phyloP scores from a whole-genome alignment of 1,284 basidiomycete species.

The Ustilago sp. region DNA sequence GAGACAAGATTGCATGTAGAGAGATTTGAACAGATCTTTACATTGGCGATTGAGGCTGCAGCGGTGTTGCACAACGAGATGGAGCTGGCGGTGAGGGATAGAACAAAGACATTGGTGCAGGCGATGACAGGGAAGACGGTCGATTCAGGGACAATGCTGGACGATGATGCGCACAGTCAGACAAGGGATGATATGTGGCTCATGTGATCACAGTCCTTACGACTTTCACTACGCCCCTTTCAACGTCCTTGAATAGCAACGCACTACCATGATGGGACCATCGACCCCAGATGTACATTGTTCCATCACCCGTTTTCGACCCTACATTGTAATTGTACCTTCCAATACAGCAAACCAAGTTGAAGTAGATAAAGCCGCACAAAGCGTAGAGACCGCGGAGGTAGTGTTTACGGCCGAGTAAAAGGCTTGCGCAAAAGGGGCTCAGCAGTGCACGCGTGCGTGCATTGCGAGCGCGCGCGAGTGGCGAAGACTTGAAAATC shows the following conservation, averaged over 20 bases:
- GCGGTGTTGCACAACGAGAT: conserved; percentile 86
- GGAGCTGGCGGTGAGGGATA: conserved; percentile 78
- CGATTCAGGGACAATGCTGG: conserved; percentile 15
- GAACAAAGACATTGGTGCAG: conserved; percentile 77
- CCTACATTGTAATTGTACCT: conserved; percentile 14
- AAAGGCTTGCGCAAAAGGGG: too few relatives aligned
- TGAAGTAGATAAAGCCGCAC: too few relatives aligned
- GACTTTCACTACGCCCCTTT: too few relatives aligned
- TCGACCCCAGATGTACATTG: too few relatives aligned
- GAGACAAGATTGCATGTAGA: conserved; percentile 94
- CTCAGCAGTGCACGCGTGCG: too few relatives aligned
- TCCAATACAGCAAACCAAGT: neutral
- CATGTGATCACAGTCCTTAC: conserved; percentile 6
- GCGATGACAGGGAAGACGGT: conserved; percentile 51
- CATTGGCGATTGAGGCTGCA: conserved; percentile 81
- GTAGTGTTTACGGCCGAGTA: too few relatives aligned
- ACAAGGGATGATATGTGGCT: conserved; percentile 33
- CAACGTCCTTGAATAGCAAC: too few relatives aligned
- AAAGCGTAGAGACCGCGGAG: too few relatives aligned
- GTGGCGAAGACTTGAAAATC: too few relatives aligned
- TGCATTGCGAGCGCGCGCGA: too few relatives aligned
- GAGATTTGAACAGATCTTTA: conserved; percentile 88
- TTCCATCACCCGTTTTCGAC: neutral
- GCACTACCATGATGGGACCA: neutral
- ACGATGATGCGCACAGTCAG: conserved; percentile 12